Conservation (phyloP, 148 eudicot species). For the Vaccinium vitisidaea region DNA sequence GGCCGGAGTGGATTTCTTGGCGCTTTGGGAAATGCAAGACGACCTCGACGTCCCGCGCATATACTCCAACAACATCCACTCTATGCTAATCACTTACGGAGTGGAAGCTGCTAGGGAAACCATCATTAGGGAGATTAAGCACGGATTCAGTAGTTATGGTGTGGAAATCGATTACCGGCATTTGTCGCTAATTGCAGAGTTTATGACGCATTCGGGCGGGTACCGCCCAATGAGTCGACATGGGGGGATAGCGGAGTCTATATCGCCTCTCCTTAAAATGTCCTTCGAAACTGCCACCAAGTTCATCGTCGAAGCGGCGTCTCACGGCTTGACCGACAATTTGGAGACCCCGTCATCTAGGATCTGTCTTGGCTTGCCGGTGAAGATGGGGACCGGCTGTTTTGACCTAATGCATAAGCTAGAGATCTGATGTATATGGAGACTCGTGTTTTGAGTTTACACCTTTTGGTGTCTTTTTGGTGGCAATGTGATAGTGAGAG, state of each 20-base stretch:
- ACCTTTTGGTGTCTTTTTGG: background rate
- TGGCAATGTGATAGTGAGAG: background rate
- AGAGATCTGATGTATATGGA: slow-evolving; percentile 31
- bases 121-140: slow-evolving; percentile 67
- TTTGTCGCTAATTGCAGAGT: slow-evolving; percentile 79
- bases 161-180: slow-evolving; percentile 87
- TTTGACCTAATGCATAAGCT: slow-evolving; percentile 83
- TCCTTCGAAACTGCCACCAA: slow-evolving; percentile 86
- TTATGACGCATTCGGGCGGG: slow-evolving; percentile 85
- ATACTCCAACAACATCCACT: slow-evolving; percentile 73
- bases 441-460: background rate
- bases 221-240: slow-evolving; percentile 77
- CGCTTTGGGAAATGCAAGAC: slow-evolving; percentile 90
- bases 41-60: slow-evolving; percentile 62
- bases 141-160: slow-evolving; percentile 78
- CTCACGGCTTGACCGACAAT: slow-evolving; percentile 49
- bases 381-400: slow-evolving; percentile 88
- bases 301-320: slow-evolving; percentile 77
- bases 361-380: slow-evolving; percentile 86
- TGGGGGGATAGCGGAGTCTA: slow-evolving; percentile 74
- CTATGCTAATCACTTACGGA: slow-evolving; percentile 74
- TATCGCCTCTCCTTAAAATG: slow-evolving; percentile 80
- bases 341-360: slow-evolving; percentile 91
- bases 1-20: slow-evolving; percentile 70
- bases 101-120: slow-evolving; percentile 91